Percentiles rank a stretch among this genome's conserved stretches.
These are phyloP conservation scores for Sophora flavescens DNA, from an alignment of 306 rosid genomes.

Conservation along the genomic window DNA sequence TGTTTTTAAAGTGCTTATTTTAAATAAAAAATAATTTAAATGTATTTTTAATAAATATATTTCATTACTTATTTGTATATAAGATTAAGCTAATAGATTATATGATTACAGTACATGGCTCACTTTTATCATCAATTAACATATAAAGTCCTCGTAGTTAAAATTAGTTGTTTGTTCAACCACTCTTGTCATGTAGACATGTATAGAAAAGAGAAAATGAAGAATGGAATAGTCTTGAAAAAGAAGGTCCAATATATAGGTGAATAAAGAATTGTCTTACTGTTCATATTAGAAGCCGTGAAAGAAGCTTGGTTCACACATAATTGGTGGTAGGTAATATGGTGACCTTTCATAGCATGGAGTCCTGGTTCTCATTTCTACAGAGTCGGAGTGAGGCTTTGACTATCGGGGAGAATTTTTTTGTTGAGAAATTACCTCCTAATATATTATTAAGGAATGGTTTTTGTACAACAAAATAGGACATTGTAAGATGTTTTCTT, in stretches of 20 bases:
- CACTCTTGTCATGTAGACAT: not conserved
- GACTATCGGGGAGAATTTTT: not conserved
- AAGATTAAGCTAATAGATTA: not conserved
- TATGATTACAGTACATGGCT: not conserved
- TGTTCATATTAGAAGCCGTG: constrained; percentile 23
- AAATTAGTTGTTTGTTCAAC: constrained; percentile 35
- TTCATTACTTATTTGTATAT: not conserved
- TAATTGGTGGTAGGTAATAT: constrained; percentile 40
- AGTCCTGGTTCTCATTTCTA: not conserved
- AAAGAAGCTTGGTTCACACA: constrained; percentile 24
- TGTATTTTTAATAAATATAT: too few species aligned
- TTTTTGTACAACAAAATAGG: too few species aligned
- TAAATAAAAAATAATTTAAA: too few species aligned
- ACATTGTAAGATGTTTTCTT: too few species aligned
- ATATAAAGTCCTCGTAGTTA: not conserved
- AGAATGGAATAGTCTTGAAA: not conserved
- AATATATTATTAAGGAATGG: too few species aligned
- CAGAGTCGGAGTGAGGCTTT: not conserved
- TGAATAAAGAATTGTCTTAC: not conserved
- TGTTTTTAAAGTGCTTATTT: too few species aligned
- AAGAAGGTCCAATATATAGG: not conserved
- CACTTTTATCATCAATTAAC: not conserved
- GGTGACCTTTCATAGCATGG: not conserved
- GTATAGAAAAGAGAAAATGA: not conserved
- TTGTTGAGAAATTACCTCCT: not conserved